Evolutionary conservation across 2,329 filamentous ascomycete species (phyloP).

Genomic region (Trichophyton verrucosum): DNA sequence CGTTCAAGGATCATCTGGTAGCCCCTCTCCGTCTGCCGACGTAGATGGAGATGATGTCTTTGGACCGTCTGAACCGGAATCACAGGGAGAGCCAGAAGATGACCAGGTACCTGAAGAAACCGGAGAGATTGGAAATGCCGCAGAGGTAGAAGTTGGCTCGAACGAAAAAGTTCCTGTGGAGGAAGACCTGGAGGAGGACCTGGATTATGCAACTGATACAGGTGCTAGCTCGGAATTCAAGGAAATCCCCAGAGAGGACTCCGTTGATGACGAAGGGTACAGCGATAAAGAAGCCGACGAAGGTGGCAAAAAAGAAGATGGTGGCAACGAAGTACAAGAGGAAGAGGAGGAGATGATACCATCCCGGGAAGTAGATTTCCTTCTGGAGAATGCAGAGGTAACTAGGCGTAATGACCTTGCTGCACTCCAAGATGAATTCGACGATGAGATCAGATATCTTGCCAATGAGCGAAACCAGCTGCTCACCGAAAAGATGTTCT

Average conservation of each 20-base stretch:
- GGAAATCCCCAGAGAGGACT: neutral
- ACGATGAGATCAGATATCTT: slow-evolving; percentile 4
- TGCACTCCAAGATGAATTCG: slow-evolving; percentile 3
- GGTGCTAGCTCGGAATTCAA: neutral
- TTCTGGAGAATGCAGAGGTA: slow-evolving; percentile 4
- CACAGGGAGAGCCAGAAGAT: neutral
- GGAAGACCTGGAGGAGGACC: neutral
- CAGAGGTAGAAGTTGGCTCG: neutral
- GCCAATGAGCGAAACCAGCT: neutral
- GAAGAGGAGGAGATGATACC: slow-evolving; percentile 4
- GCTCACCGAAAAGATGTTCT: neutral
- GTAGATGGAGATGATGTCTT: neutral
- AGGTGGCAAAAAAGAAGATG: neutral
- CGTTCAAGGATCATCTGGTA: too few relatives aligned
- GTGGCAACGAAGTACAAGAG: neutral
- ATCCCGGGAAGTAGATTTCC: slow-evolving; percentile 6
- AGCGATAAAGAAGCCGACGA: neutral
- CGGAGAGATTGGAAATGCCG: neutral
- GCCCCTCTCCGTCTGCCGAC: neutral
- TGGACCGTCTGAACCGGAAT: neutral
- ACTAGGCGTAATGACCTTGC: slow-evolving; percentile 5
- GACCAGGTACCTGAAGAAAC: neutral
- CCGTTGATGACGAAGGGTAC: neutral
- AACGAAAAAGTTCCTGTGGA: neutral
- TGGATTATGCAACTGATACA: neutral